Conservation (phyloP, 75 land plant species). For the Sequoia sempervirens region DNA sequence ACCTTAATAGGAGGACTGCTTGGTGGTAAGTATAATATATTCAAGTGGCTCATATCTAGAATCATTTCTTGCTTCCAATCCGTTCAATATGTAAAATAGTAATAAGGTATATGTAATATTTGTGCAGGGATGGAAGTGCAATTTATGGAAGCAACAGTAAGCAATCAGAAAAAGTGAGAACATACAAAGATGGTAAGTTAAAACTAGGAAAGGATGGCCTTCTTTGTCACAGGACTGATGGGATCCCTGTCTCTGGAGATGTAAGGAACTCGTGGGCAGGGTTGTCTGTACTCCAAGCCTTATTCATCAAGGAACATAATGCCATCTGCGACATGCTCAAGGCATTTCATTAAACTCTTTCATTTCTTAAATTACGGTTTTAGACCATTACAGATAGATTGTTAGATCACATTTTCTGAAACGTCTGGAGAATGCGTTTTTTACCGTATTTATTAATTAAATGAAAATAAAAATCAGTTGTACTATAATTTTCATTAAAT, state of each 20-base stretch:
- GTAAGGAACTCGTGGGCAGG: slow-evolving; percentile 63
- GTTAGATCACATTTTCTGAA: too few species aligned
- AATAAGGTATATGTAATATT: neutral
- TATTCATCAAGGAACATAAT: slow-evolving; percentile 50
- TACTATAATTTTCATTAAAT: too few species aligned
- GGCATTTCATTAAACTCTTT: slow-evolving; percentile 15
- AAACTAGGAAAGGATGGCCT: slow-evolving; percentile 40
- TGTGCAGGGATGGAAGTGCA: slow-evolving; percentile 73
- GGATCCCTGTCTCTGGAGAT: slow-evolving; percentile 55
- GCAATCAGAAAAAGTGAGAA: slow-evolving; percentile 29
- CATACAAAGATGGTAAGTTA: slow-evolving; percentile 59
- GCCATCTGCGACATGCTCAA: slow-evolving; percentile 54
- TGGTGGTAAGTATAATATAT: slow-evolving; percentile 45
- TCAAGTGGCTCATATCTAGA: too few species aligned
- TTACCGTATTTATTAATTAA: too few species aligned
- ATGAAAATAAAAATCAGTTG: too few species aligned
- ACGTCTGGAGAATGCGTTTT: too few species aligned
- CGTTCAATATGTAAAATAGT: too few species aligned
- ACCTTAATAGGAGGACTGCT: slow-evolving; percentile 48
- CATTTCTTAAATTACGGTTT: neutral
- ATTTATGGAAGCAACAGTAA: slow-evolving; percentile 51
- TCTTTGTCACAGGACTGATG: slow-evolving; percentile 32
- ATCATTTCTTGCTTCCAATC: too few species aligned
- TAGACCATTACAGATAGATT: too few species aligned
- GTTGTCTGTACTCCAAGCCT: slow-evolving; percentile 46